Evolutionary conservation across 2,329 filamentous ascomycete species (phyloP).

Genomic region (Fusarium sambucinum): DNA sequence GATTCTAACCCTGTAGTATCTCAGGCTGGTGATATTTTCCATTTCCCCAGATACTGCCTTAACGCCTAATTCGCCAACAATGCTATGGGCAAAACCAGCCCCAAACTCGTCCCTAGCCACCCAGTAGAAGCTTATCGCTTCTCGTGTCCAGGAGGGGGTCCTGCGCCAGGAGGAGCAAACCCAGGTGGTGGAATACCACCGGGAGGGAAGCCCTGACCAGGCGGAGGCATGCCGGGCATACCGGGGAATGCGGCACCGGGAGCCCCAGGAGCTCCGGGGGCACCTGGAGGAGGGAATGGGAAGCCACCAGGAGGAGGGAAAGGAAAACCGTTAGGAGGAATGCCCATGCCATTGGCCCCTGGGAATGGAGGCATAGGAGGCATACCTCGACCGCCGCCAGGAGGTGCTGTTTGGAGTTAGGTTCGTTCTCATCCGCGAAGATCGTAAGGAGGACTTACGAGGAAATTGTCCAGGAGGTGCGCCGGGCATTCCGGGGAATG

Average conservation of each 20-base stretch:
- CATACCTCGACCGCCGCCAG: slow-evolving; percentile 65
- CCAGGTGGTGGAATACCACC: slow-evolving; percentile 51
- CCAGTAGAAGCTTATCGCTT: slow-evolving; percentile 50
- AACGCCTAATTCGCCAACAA: slow-evolving; percentile 53
- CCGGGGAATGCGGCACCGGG: slow-evolving; percentile 51
- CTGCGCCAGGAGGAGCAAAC: slow-evolving; percentile 52
- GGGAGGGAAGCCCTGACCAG: slow-evolving; percentile 59
- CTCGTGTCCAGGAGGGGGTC: slow-evolving; percentile 56
- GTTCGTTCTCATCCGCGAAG: not conserved
- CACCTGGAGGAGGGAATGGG: slow-evolving; percentile 56
- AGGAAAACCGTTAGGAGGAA: slow-evolving; percentile 58
- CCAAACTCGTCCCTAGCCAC: slow-evolving; percentile 18
- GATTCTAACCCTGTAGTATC: slow-evolving; percentile 12
- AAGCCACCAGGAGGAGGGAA: slow-evolving; percentile 46
- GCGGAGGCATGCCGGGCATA: slow-evolving; percentile 55
- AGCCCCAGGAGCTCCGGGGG: slow-evolving; percentile 50
- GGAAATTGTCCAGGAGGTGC: slow-evolving; percentile 58
- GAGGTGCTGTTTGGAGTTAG: slow-evolving; percentile 56
- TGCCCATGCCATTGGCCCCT: slow-evolving; percentile 59
- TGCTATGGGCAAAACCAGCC: slow-evolving; percentile 42
- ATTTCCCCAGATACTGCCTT: slow-evolving; percentile 34
- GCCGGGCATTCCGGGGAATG: slow-evolving; percentile 66
- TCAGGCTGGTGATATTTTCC: slow-evolving; percentile 16
- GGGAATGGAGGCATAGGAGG: slow-evolving; percentile 60
- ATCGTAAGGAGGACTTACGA: slow-evolving; percentile 60